A percentile compares a stretch with the other conserved stretches of the same genome.
These are phyloP conservation scores for Coniferiporia sulphurascens DNA, from an alignment of 1,284 basidiomycete species.

Conservation along the genomic window DNA sequence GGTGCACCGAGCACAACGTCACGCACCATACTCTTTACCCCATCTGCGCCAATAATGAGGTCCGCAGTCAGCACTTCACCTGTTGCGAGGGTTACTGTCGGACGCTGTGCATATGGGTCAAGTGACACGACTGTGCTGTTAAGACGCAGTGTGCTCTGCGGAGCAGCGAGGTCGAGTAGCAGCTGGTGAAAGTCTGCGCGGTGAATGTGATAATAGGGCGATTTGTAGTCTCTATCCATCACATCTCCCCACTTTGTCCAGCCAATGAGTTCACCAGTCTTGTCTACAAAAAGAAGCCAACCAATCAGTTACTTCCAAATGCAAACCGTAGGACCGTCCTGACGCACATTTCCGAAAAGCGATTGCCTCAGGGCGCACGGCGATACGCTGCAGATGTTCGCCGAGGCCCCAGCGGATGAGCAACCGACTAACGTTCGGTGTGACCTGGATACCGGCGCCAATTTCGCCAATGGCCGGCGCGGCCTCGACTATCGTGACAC, in stretches of 20 bases:
- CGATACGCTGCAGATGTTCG: conserved; percentile 30
- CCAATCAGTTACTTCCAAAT: background rate
- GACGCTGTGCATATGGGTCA: conserved; percentile 32
- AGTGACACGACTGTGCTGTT: conserved; percentile 30
- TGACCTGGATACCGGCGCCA: conserved; percentile 49
- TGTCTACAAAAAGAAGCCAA: conserved; percentile 22
- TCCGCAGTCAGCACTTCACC: conserved; percentile 41
- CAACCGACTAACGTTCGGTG: conserved; percentile 40
- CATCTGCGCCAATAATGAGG: conserved; percentile 52
- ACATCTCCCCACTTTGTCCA: conserved; percentile 36
- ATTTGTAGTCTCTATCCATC: conserved; percentile 35
- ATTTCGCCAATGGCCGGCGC: conserved; percentile 40
- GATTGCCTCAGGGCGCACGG: conserved; percentile 38
- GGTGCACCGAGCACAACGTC: conserved; percentile 33
- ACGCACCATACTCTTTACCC: conserved; percentile 48
- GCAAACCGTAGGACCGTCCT: background rate
- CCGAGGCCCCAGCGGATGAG: conserved; percentile 41
- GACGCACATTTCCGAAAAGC: conserved; percentile 35
- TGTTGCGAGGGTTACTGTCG: conserved; percentile 33
- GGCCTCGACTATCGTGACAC: conserved; percentile 40
- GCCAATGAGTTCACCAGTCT: conserved; percentile 38
- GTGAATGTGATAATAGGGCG: conserved; percentile 48
- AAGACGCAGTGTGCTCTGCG: conserved; percentile 24
- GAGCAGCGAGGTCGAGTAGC: conserved; percentile 24
- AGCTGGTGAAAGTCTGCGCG: conserved; percentile 33